Conservation (phyloP, 2,329 filamentous ascomycete genomes). For the Curvularia verruculosa region DNA sequence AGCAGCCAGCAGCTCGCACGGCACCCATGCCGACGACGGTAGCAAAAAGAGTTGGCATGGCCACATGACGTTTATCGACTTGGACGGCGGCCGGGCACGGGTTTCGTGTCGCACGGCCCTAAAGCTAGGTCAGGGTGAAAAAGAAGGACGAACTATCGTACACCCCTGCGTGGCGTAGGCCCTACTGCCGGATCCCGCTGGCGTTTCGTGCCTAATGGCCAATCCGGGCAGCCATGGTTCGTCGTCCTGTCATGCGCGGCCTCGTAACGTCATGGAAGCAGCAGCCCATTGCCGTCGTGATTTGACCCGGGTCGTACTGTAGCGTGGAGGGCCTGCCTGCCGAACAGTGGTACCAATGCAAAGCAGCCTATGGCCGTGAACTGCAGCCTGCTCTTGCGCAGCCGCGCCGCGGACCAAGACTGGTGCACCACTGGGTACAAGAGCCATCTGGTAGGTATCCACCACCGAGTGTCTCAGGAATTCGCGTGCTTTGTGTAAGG, state of each 20-base stretch:
- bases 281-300: conserved; percentile 14
- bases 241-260: conserved; percentile 12
- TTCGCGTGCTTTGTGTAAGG: conserved; percentile 25
- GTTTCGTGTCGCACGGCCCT: conserved; percentile 37
- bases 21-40: conserved; percentile 23
- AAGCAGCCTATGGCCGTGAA: background rate
- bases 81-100: conserved; percentile 23
- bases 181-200: conserved; percentile 31
- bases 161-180: conserved; percentile 29
- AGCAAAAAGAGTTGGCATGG: conserved; percentile 22
- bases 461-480: conserved; percentile 31
- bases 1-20: conserved; percentile 34
- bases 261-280: conserved; percentile 33
- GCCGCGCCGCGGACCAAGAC: background rate
- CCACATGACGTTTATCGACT: conserved; percentile 46
- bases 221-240: conserved; percentile 19
- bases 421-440: too few relatives aligned
- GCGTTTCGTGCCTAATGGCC: conserved; percentile 22
- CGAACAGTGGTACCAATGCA: background rate
- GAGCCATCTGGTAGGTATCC: conserved; percentile 7
- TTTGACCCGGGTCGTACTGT: background rate
- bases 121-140: conserved; percentile 12
- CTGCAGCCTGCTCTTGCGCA: background rate
- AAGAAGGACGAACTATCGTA: conserved; percentile 27
- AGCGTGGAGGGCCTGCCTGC: background rate